Conservation (phyloP, 1,284 basidiomycete species). For the Irpex sp. region DNA sequence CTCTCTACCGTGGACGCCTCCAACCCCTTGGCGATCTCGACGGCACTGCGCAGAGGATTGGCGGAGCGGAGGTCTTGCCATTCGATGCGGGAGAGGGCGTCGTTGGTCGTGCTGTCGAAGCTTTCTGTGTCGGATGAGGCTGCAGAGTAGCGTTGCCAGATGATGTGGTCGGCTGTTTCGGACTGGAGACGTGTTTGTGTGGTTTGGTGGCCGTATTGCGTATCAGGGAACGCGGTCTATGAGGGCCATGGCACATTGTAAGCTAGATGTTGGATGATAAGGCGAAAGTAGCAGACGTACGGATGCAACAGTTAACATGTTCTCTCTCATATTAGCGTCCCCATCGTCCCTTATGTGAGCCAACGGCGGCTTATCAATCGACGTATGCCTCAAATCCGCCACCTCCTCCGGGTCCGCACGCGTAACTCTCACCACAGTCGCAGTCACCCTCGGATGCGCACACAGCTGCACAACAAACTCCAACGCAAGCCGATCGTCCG, state of each 20-base stretch:
- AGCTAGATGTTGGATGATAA: too few relatives aligned
- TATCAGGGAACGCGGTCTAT: conserved; percentile 35
- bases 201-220: conserved; percentile 39
- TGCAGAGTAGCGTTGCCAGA: conserved; percentile 39
- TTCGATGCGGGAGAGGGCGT: conserved; percentile 46
- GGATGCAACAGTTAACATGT: conserved; percentile 40
- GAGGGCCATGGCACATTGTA: background rate
- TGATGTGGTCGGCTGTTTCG: conserved; percentile 41
- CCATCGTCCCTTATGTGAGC: conserved; percentile 30
- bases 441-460: conserved; percentile 43
- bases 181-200: conserved; percentile 41
- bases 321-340: conserved; percentile 29
- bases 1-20: conserved; percentile 20
- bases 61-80: conserved; percentile 53
- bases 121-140: conserved; percentile 17
- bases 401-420: conserved; percentile 39
- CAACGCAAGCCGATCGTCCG: conserved; percentile 64
- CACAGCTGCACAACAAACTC: conserved; percentile 61
- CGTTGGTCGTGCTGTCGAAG: conserved; percentile 24
- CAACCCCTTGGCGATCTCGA: conserved; percentile 29
- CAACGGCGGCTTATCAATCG: conserved; percentile 21
- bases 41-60: conserved; percentile 49
- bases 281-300: conserved; percentile 26
- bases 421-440: conserved; percentile 59
- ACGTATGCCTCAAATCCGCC: conserved; percentile 11